Percentiles rank a stretch among this genome's conserved stretches.
These are phyloP conservation scores for Copromyces sp. DNA, from an alignment of 495 filamentous ascomycete genomes.

Conservation along the genomic window DNA sequence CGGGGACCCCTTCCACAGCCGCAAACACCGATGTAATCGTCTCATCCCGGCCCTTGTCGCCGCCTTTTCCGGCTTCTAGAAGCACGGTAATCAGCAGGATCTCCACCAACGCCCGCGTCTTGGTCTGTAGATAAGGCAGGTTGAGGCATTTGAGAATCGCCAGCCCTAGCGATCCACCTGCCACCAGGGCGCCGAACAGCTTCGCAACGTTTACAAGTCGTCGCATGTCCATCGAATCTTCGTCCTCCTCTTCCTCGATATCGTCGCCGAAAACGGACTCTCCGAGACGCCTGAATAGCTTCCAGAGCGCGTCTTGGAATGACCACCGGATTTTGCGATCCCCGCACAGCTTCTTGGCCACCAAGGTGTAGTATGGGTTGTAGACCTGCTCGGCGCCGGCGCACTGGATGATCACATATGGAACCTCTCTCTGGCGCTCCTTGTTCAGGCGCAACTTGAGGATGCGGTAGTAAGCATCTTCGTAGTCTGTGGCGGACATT, in stretches of 20 bases:
- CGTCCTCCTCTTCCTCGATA: slow-evolving; percentile 35
- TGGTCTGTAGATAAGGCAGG: slow-evolving; percentile 62
- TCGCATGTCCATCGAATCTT: slow-evolving; percentile 37
- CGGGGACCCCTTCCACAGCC: slow-evolving; percentile 46
- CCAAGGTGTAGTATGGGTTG: slow-evolving; percentile 87
- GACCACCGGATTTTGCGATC: slow-evolving; percentile 65
- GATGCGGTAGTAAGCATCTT: slow-evolving; percentile 69
- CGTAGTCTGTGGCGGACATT: slow-evolving; percentile 77
- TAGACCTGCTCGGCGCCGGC: slow-evolving; percentile 70
- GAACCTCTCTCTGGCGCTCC: slow-evolving; percentile 76
- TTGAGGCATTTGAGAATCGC: slow-evolving; percentile 65
- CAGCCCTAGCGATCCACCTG: slow-evolving; percentile 52
- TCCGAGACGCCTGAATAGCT: slow-evolving; percentile 76
- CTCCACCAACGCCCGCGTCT: slow-evolving; percentile 69
- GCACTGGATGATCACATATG: slow-evolving; percentile 81
- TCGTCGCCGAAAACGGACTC: slow-evolving; percentile 55
- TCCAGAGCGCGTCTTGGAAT: slow-evolving; percentile 81
- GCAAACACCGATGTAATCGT: slow-evolving; percentile 58
- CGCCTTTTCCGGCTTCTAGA: slow-evolving; percentile 37
- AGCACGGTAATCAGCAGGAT: slow-evolving; percentile 66
- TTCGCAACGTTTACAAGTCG: slow-evolving; percentile 85
- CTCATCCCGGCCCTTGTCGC: slow-evolving; percentile 23
- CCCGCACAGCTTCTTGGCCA: slow-evolving; percentile 64
- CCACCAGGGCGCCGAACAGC: slow-evolving; percentile 68
- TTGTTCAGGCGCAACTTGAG: slow-evolving; percentile 76